Conservation (phyloP, 2,329 filamentous ascomycete species). For the Didymosphaeria variabile region DNA sequence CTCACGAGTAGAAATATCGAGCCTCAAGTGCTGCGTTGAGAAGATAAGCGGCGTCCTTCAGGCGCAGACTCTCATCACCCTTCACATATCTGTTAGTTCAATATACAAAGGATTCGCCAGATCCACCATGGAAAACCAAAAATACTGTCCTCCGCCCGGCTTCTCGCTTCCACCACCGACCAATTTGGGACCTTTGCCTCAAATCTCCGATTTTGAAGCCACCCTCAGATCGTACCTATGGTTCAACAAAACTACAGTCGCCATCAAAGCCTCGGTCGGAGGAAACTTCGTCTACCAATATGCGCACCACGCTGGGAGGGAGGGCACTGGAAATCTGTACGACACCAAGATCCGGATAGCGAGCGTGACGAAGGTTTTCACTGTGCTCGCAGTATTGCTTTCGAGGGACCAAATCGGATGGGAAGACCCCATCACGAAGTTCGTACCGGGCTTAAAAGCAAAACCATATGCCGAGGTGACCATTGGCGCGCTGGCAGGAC, state of each 20-base stretch:
- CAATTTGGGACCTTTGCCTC: not conserved
- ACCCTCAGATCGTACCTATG: constrained; percentile 11
- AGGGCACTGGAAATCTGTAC: not conserved
- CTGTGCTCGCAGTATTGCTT: constrained; percentile 34
- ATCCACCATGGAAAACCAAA: not conserved
- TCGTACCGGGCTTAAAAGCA: constrained; percentile 29
- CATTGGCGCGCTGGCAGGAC: constrained; percentile 29
- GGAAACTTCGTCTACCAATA: constrained; percentile 26
- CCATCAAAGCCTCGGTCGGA: constrained; percentile 34
- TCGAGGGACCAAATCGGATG: constrained; percentile 30
- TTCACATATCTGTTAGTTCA: not conserved
- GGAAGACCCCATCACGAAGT: constrained; percentile 36
- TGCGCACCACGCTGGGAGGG: constrained; percentile 10
- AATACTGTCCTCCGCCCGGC: constrained; percentile 36
- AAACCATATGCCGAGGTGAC: constrained; percentile 32
- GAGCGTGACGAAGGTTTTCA: constrained; percentile 39
- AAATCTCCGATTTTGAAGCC: constrained; percentile 4
- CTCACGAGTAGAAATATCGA: not conserved
- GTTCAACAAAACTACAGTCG: constrained; percentile 30
- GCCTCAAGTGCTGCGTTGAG: not conserved
- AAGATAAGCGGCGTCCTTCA: not conserved
- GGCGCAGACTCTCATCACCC: not conserved
- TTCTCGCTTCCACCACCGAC: constrained; percentile 30
- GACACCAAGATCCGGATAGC: constrained; percentile 34
- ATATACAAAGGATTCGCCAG: not conserved